Evolutionary conservation across 371 early-diverging fungal species (phyloP), one percentile per base, ranked within the genome.

Genomic region (Mycotypha africana): DNA sequence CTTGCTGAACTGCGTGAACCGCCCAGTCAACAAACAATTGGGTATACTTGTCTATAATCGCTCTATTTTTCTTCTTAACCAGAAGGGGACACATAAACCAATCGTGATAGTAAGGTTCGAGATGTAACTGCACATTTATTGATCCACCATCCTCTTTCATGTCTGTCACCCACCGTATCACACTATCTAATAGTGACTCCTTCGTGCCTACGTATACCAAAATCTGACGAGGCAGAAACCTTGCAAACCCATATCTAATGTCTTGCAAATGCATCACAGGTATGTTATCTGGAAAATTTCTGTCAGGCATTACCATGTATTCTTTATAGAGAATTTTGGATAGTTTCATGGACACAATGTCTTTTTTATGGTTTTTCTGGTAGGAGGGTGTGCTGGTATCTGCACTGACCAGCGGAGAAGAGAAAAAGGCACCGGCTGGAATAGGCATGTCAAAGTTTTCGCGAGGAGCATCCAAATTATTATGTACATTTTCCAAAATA

Each of bases 31-130:
- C 58, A 45, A 58, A 58, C 31, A 52, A 16, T 32, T 61, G 60
- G 35, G 66, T 67, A 33, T 60, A 62, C 16, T 49, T 49, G 1
- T 44, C 24, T 22, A 70, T 47, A 37, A 59, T 46, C 22, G 32
- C 23, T 22, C 54, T 64, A 19, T 67, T 56, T 31, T 53, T 58
- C 21, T 56, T 53, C 16, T 54, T 60, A 26, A 70, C 51, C n/a
- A 67, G 54, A 15, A 64, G 61, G 16, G 57, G 64, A 17, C 66
- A 62, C 41, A 70, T 23, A 44, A 57, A 70, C 71, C 71, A 70
- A 31, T 65, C 64, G 44, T 70, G 71, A 11, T 52, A 43, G 49
- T 64, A 64, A 6, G 58, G 42, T 32, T 65, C 71, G 17, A 50
- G 51, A 38, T 55, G 36, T 5, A 67, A 36, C 3, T 41, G 32